Base-by-base conservation (phyloP, 345 rosid species). In the Pistacia vera region DNA sequence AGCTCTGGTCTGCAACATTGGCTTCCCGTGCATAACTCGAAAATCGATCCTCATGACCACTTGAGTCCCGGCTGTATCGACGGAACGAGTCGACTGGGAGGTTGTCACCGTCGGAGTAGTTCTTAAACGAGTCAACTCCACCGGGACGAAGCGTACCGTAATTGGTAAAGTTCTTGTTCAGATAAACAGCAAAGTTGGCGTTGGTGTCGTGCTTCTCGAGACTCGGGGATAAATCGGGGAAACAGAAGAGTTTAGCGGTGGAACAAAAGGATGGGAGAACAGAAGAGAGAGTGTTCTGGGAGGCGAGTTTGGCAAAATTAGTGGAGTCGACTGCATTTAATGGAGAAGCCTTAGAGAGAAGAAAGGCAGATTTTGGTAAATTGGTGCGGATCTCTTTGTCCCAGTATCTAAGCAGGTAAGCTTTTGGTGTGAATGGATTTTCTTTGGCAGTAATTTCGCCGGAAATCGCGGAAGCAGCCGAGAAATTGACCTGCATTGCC, bases 331-430 rank as follows among this genome's bases (percentile, higher is more conserved):
- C 89, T 36, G 91, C 89, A 61, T 65, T 89, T 4, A 93, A 58
- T 9, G 98, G 98, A 0, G 99, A 95, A 0, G 90, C 97, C 66
- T 92, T 95, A 28, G 99, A 89, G 63, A 95, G 83, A 35, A 95
- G 80, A 75, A 95, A 90, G 38, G 67, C 66, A 46, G 96, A 86
- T 64, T 82, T 83, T 22, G 90, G 80, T 49, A 80, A 78, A 49
- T 80, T 66, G 77, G 22, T 79, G 22, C 63, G 82, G 89, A 95
- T 85, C 86, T 85, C 88, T 68, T 90, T 90, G 82, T 90, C 90
- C 99, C 98, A 95, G 88, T 93, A 90, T 71, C 99, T 97, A 72
- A 89, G 79, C 36, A 95, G 76, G 12, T 85, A 88, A 0, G 96
- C 93, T 70, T 86, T 93, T 0, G 99, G 97, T 1, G 97, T 87